Conservation (phyloP, 805 yeast genomes). For the Yarrowia sp. region DNA sequence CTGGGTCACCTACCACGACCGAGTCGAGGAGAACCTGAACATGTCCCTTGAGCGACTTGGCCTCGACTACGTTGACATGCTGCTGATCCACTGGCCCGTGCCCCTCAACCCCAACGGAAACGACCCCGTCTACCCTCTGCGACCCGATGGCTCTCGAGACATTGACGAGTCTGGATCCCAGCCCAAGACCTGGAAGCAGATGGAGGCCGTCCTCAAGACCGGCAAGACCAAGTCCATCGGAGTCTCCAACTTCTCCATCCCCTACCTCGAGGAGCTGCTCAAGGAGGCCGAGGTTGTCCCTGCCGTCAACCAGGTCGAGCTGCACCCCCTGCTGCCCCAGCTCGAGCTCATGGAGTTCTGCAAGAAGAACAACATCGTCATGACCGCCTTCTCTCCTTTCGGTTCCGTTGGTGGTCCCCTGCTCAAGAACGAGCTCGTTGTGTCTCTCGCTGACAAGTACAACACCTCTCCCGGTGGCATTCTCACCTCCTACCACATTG, state of each 20-base stretch:
- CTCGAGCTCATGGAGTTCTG: slow-evolving; percentile 62
- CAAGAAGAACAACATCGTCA: slow-evolving; percentile 58
- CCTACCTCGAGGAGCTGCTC: slow-evolving; percentile 60
- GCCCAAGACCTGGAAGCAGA: slow-evolving; percentile 65
- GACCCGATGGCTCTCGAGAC: slow-evolving; percentile 54
- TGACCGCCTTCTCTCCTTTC: slow-evolving; percentile 78
- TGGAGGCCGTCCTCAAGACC: slow-evolving; percentile 63
- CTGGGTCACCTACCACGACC: slow-evolving; percentile 54
- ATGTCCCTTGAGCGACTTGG: slow-evolving; percentile 59
- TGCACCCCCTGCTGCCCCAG: slow-evolving; percentile 77
- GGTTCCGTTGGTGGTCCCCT: slow-evolving; percentile 76
- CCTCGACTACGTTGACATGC: slow-evolving; percentile 69
- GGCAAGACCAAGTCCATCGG: slow-evolving; percentile 68
- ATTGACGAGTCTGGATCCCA: slow-evolving; percentile 44
- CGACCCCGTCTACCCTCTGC: slow-evolving; percentile 49
- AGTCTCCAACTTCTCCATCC: slow-evolving; percentile 72
- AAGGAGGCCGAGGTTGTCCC: slow-evolving; percentile 61
- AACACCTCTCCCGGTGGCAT: slow-evolving; percentile 62
- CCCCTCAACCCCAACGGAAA: slow-evolving; percentile 46
- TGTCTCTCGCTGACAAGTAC: slow-evolving; percentile 64
- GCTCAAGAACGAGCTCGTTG: slow-evolving; percentile 58
- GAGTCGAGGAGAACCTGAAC: slow-evolving; percentile 58
- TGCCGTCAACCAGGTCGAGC: slow-evolving; percentile 76
- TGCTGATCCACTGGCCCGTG: slow-evolving; percentile 73
- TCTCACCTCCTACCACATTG: slow-evolving; percentile 68